Base-by-base conservation (phyloP, 2,329 filamentous ascomycete genomes). In the Cylindrodendrum hubeiense region DNA sequence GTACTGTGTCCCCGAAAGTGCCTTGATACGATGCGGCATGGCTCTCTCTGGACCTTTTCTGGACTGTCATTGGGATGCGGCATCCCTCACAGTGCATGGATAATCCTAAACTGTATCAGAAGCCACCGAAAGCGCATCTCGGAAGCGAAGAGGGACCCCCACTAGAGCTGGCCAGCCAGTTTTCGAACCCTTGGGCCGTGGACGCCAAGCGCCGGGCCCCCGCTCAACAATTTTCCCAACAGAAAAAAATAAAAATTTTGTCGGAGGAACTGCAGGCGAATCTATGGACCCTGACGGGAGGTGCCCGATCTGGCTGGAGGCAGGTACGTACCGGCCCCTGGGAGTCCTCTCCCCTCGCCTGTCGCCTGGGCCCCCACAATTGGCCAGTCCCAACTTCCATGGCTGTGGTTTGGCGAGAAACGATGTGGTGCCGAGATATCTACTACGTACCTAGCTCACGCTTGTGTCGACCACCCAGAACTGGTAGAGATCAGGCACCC, bases 161-260 rank as follows among this genome's bases (percentile, higher is more conserved):
- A 52, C 52, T 19, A 21, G 19, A 10, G 7, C 65, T 49, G 33
- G 37, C 65, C 61, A 47, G 52, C 49, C 51, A 33, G 22, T 39
- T 63, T 53, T 51, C 50, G 59, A 69, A 67, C 69, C 71, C 68
- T 58, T 70, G 63, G 57, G 52, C 59, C 59, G 39, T 62, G 56
- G 51, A 62, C 64, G 65, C 64, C 65, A 71, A 65, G 67, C 66
- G 65, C 60, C 71, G 58, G 67, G 65, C 65, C 67, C 71, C 68
- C 66, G 60, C 71, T 73, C 77, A 79, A 79, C 77, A 79, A 78
- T 76, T 76, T 78, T 75, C 77, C 77, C 77, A 79, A 79, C 77
- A 79, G 76, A 79, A 78, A 67, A 70, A 69, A 54, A 34, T 57
- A 66, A 65, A 67, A 68, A 65, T 57, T 56, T 34, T 13, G 15